Conservation (phyloP, 352 stramenopile species). For the Pythium chondricola region DNA sequence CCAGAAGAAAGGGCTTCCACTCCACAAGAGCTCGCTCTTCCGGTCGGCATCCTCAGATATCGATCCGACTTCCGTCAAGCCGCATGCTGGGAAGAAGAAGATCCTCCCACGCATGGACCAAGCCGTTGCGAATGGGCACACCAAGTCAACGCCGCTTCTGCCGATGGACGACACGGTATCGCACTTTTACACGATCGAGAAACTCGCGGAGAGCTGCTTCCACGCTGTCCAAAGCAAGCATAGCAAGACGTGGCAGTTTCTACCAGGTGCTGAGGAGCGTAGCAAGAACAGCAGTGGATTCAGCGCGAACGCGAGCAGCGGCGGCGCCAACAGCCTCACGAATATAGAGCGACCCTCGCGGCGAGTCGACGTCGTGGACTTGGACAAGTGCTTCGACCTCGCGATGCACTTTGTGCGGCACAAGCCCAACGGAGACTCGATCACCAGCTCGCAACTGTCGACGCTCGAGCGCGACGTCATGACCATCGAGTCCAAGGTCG, state of each 20-base stretch:
- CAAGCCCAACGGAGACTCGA: constrained; percentile 36
- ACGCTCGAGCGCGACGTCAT: constrained; percentile 68
- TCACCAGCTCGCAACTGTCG: constrained; percentile 36
- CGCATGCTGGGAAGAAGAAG: too few relatives aligned
- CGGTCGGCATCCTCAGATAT: constrained; percentile 13
- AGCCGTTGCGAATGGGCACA: neutral
- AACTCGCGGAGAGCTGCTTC: constrained; percentile 59
- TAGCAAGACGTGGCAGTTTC: constrained; percentile 70
- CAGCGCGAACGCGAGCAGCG: constrained; percentile 24
- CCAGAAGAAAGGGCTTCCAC: constrained; percentile 42
- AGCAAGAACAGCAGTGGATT: constrained; percentile 39
- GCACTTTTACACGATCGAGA: constrained; percentile 79
- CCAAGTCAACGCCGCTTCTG: neutral
- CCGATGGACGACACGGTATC: constrained; percentile 26
- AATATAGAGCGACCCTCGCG: constrained; percentile 54
- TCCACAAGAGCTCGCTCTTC: constrained; percentile 61
- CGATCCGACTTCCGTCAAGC: too few relatives aligned
- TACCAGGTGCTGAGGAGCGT: constrained; percentile 52
- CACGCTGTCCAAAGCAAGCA: constrained; percentile 57
- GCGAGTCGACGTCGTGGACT: constrained; percentile 58
- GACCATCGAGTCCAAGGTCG: constrained; percentile 41
- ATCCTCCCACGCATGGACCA: constrained; percentile 34
- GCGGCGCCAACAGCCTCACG: constrained; percentile 34
- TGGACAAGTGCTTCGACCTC: constrained; percentile 61
- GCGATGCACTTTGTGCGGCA: constrained; percentile 57